Evolutionary conservation across 305 asterid genomes (phyloP), one percentile per base, ranked within the genome.

Genomic region (Fraxinus greggii): DNA sequence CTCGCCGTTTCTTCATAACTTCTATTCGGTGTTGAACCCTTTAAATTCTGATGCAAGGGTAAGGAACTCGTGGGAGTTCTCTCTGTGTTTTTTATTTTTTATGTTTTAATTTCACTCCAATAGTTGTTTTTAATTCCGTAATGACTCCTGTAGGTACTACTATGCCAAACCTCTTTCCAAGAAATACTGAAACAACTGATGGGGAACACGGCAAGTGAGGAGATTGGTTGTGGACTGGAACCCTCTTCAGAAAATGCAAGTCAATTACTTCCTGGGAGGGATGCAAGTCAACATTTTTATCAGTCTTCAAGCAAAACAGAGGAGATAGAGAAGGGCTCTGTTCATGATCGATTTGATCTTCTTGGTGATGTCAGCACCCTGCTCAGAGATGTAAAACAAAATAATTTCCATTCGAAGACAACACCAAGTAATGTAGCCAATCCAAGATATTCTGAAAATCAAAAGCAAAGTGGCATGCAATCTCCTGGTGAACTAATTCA

Each of bases 21-120:
- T 97, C 90, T 97, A 97, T 88, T 93, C 98, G 79, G 82, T 89
- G 84, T 88, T 97, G 86, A 97, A 97, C 91, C 96, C 99, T 40
- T 92, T 91, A 74, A 90, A 91, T 85, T 92, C 97, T 36, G 99
- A 97, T 89, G 95, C 97, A 82, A 93, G 98, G 96, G 99, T 97
- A 90, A 90, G 93, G 80, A 81, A 75, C 80, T 82, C 77, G 29
- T n/a, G 69, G 35, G 59, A 31, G 59, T 10, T 76, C 69, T 65
- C 40, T 88, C 51, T 82, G 42, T 40, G 61, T 78, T 73, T 78
- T 69, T 40, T 8, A 7, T 70, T 24, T 36, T 72, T 79, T 67
- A n/a, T n/a, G n/a, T 73, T 32, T 35, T 54, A 75, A 61, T 67
- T 63, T 79, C 69, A 76, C 48, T 72, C 48, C 76, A 32, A 31